Evolutionary conservation across 495 filamentous ascomycete species (phyloP).

Genomic region (Cairneyella variabilis): DNA sequence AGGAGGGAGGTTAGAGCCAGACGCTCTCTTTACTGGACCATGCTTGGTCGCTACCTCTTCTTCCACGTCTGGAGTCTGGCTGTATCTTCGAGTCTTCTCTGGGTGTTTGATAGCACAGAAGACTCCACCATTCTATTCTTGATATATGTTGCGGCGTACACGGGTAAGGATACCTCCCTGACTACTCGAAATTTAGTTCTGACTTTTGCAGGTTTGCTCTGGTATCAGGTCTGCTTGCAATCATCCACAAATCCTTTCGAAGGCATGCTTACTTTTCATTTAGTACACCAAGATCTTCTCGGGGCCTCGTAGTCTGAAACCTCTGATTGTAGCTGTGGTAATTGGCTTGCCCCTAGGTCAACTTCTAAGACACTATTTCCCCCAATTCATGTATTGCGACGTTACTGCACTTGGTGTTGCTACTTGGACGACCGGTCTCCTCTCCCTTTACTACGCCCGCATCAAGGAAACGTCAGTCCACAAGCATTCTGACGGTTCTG

Average conservation of each 20-base stretch:
- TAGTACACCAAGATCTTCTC: slow-evolving; percentile 42
- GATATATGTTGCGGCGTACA: neutral
- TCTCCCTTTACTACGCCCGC: slow-evolving; percentile 37
- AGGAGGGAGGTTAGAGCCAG: neutral
- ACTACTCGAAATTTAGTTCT: no score
- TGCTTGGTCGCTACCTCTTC: slow-evolving; percentile 46
- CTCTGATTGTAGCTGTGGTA: slow-evolving; percentile 41
- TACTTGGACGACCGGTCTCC: slow-evolving; percentile 51
- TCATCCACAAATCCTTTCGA: no score
- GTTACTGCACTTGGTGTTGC: slow-evolving; percentile 47
- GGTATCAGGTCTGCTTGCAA: slow-evolving; percentile 2
- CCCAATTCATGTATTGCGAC: slow-evolving; percentile 41
- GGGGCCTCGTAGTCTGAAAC: slow-evolving; percentile 49
- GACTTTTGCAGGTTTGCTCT: neutral
- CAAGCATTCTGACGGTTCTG: neutral
- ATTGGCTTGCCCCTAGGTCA: slow-evolving; percentile 48
- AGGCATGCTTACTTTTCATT: neutral
- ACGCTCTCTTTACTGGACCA: slow-evolving; percentile 51
- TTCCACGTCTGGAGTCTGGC: slow-evolving; percentile 57
- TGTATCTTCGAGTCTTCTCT: slow-evolving; percentile 47
- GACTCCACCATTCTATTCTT: slow-evolving; percentile 2
- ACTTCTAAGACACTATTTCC: slow-evolving; percentile 33
- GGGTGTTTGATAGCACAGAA: slow-evolving; percentile 48
- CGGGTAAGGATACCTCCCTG: no score
- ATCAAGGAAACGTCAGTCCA: slow-evolving; percentile 8